These are phyloP conservation scores for Pichia nakasei DNA, from an alignment of 805 yeast species.

Conservation along the genomic window DNA sequence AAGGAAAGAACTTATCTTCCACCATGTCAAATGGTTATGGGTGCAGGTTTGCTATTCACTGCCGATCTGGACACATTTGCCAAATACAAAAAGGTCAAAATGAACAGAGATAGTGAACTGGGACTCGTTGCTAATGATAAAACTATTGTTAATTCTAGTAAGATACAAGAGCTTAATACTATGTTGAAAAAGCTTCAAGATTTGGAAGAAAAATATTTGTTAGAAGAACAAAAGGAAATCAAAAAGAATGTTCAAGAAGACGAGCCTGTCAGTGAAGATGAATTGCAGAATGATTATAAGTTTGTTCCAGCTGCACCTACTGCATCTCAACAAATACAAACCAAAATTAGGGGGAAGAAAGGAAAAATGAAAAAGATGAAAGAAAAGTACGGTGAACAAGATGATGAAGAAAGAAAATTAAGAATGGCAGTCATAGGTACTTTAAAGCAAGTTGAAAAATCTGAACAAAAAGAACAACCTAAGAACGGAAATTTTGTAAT, in stretches of 20 bases:
- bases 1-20: slow-evolving; percentile 54
- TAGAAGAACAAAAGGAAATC: slow-evolving; percentile 8
- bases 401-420: slow-evolving; percentile 71
- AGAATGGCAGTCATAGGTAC: slow-evolving; percentile 83
- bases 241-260: slow-evolving; percentile 7
- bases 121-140: slow-evolving; percentile 24
- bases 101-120: slow-evolving; percentile 21
- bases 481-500: slow-evolving; percentile 3
- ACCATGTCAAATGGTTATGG: slow-evolving; percentile 82
- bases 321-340: slow-evolving; percentile 21
- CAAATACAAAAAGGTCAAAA: slow-evolving; percentile 24
- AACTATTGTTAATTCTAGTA: slow-evolving; percentile 18
- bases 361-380: slow-evolving; percentile 77
- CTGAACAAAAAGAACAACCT: slow-evolving; percentile 9
- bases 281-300: not conserved
- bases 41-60: slow-evolving; percentile 74
- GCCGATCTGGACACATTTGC: slow-evolving; percentile 45
- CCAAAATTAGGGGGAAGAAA: slow-evolving; percentile 71
- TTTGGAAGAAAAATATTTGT: slow-evolving; percentile 7
- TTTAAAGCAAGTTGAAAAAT: slow-evolving; percentile 43
- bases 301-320: slow-evolving; percentile 8
- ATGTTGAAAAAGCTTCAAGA: slow-evolving; percentile 24
- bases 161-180: slow-evolving; percentile 22
- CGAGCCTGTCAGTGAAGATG: not conserved
- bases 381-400: slow-evolving; percentile 81